Percentiles rank a stretch among this genome's conserved stretches.
phyloP scores from a whole-genome alignment of 1,139 yeast genomes.

The Yamadazyma kanchanaburiensis region DNA sequence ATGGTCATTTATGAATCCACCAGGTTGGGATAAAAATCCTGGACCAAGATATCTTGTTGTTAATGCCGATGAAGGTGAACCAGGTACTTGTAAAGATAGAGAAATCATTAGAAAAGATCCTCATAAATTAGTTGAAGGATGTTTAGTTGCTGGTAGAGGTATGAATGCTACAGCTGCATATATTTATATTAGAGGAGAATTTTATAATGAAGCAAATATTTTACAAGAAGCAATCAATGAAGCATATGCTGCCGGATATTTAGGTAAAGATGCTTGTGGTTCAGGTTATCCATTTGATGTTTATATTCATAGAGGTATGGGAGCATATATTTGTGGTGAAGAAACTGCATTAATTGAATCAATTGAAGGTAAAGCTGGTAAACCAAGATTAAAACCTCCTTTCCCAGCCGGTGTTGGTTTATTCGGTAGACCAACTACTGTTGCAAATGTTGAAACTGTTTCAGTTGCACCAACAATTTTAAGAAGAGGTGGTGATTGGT shows the following conservation, averaged over 20 bases:
- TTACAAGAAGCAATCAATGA: conserved; percentile 81
- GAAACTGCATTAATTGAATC: conserved; percentile 87
- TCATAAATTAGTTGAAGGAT: conserved; percentile 85
- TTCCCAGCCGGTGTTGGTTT: conserved; percentile 93
- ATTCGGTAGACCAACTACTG: conserved; percentile 87
- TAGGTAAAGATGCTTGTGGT: conserved; percentile 85
- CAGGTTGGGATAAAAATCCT: conserved; percentile 84
- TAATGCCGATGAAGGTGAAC: conserved; percentile 93
- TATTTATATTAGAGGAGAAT: conserved; percentile 86
- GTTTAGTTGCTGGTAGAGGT: conserved; percentile 82
- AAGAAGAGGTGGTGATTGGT: conserved; percentile 89
- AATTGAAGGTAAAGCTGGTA: conserved; percentile 87
- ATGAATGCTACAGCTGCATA: conserved; percentile 94
- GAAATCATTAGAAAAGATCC: conserved; percentile 89
- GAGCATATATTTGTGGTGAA: conserved; percentile 89
- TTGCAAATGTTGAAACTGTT: conserved; percentile 85
- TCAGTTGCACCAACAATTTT: conserved; percentile 85
- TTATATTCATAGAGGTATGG: conserved; percentile 85
- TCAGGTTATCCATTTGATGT: conserved; percentile 82
- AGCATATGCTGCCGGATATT: conserved; percentile 74
- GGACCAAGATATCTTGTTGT: conserved; percentile 87
- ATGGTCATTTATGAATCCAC: conserved; percentile 94
- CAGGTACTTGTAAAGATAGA: conserved; percentile 89
- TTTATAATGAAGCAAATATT: conserved; percentile 70
- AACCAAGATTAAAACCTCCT: conserved; percentile 90